A percentile compares a stretch with the other conserved stretches of the same genome.
Conservation (phyloP, 495 filamentous ascomycete genomes). For the Podospora pseudoanserina region DNA sequence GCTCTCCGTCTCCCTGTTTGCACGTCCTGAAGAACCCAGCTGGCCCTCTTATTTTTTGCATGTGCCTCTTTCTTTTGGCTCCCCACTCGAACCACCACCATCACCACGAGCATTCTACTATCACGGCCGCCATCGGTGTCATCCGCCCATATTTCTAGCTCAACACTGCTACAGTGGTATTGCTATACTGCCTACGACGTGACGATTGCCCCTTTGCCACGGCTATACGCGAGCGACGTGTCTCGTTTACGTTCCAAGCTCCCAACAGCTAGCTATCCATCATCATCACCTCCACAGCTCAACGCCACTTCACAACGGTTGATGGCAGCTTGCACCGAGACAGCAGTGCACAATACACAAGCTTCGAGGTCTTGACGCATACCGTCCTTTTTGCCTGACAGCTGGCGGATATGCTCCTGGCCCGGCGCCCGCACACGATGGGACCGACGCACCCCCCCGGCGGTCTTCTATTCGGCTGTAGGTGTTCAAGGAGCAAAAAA, state of each 20-base stretch:
- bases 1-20: slow-evolving; percentile 5
- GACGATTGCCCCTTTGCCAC: slow-evolving; percentile 1
- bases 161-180: not conserved
- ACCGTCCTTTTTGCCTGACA: not conserved
- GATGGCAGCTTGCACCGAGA: not conserved
- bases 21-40: not conserved
- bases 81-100: not conserved
- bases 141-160: not conserved
- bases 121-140: not conserved
- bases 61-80: slow-evolving; percentile 12
- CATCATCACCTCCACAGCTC: no score
- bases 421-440: not conserved
- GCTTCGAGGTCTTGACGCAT: not conserved
- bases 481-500: not conserved
- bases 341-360: not conserved
- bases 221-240: not conserved
- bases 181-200: not conserved
- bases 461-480: slow-evolving; percentile 3
- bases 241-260: not conserved
- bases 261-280: not conserved
- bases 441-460: slow-evolving; percentile 25
- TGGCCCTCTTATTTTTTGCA: slow-evolving; percentile 12
- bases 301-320: not conserved
- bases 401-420: slow-evolving; percentile 7
- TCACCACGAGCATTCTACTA: not conserved